Percentiles rank a stretch among this genome's conserved stretches.
These are phyloP conservation scores for Dictyophora rubrovolvata DNA, from an alignment of 768 basidiomycete species.

Conservation along the genomic window DNA sequence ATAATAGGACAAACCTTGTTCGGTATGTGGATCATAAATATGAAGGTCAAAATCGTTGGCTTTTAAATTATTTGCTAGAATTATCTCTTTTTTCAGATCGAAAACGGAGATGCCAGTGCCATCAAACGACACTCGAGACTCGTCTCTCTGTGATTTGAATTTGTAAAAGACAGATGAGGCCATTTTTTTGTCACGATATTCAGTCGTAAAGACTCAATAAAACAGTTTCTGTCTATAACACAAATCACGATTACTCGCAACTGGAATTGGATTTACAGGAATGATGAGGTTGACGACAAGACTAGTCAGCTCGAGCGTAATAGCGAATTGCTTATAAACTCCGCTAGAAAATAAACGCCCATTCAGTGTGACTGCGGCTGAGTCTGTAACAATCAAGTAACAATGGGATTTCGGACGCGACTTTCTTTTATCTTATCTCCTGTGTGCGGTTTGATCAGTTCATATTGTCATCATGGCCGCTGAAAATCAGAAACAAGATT, in stretches of 20 bases:
- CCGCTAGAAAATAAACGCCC: neutral
- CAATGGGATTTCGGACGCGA: neutral
- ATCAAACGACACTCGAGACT: conserved; percentile 93
- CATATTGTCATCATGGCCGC: neutral
- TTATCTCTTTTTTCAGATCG: conserved; percentile 98
- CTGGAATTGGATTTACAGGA: neutral
- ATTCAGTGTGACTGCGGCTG: neutral
- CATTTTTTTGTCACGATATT: conserved; percentile 30
- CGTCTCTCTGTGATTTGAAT: conserved; percentile 91
- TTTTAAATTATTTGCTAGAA: conserved; percentile 92
- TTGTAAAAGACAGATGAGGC: conserved; percentile 96
- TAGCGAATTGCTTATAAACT: neutral
- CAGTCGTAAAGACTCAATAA: conserved; percentile 6
- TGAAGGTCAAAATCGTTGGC: conserved; percentile 95
- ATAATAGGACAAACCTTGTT: conserved; percentile 58
- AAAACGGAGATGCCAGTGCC: conserved; percentile 98
- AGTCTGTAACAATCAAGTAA: neutral
- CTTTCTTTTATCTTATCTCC: neutral
- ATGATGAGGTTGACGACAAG: conserved; percentile 3
- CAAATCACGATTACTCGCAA: neutral
- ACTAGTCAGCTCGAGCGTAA: neutral
- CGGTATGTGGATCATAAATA: conserved; percentile 72
- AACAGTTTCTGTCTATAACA: conserved; percentile 5
- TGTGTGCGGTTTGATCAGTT: neutral
- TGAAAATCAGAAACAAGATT: conserved; percentile 13